Evolutionary conservation across 176 grass and related monocot species (phyloP).

Genomic region (Avena insularis): DNA sequence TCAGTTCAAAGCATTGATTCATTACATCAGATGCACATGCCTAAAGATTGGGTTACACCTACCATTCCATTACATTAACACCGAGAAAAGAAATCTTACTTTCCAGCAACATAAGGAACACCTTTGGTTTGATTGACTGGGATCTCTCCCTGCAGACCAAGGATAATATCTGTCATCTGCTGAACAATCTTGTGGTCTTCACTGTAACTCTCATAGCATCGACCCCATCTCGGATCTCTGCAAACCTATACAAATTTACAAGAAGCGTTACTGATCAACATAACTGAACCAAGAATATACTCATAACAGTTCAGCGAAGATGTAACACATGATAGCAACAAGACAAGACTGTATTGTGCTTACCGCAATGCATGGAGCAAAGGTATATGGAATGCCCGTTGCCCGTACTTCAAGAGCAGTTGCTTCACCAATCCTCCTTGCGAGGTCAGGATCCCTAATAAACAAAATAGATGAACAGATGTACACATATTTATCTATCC

Average conservation of each 20-base stretch:
- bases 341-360: constrained; percentile 40
- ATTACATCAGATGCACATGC: constrained; percentile 21
- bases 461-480: constrained; percentile 38
- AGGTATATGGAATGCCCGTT: constrained; percentile 85
- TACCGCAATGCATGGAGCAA: constrained; percentile 98
- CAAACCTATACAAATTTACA: constrained; percentile 69
- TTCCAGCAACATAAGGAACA: constrained; percentile 89
- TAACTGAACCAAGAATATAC: constrained; percentile 34
- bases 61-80: constrained; percentile 20
- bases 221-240: constrained; percentile 98
- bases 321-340: constrained; percentile 32
- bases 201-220: constrained; percentile 96
- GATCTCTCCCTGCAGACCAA: constrained; percentile 91
- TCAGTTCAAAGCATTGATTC: background rate
- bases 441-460: constrained; percentile 78
- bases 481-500: background rate
- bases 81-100: constrained; percentile 63
- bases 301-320: constrained; percentile 20
- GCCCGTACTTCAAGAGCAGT: constrained; percentile 95
- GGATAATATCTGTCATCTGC: constrained; percentile 95
- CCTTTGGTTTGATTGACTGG: constrained; percentile 85
- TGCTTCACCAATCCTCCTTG: constrained; percentile 87
- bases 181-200: constrained; percentile 89
- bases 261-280: constrained; percentile 38
- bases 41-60: constrained; percentile 11